Percentiles rank a stretch among this genome's conserved stretches.
Conservation (phyloP, 306 rosid genomes). For the Cucurbita ficifolia region DNA sequence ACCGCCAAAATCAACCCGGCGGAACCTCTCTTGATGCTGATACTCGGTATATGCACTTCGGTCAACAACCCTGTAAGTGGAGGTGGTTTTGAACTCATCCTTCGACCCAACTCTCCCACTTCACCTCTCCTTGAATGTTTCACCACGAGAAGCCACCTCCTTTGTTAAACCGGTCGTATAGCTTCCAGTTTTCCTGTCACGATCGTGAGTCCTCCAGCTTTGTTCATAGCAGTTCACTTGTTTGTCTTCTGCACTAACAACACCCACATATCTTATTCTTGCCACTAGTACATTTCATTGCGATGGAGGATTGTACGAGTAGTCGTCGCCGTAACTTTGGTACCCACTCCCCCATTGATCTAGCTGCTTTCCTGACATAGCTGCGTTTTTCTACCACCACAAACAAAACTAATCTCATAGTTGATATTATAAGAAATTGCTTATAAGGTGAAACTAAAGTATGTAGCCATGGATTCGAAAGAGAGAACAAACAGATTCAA, state of each 20-base stretch:
- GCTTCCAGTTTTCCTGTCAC: not conserved
- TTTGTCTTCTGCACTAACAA: not conserved
- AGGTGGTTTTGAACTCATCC: not conserved
- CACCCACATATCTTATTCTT: not conserved
- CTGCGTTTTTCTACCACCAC: not conserved
- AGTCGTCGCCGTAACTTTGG: not conserved
- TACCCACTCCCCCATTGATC: not conserved
- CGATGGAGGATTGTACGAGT: not conserved
- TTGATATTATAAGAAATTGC: not conserved
- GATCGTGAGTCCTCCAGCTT: not conserved
- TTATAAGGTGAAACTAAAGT: not conserved
- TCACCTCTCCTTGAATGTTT: not conserved
- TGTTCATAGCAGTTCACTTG: not conserved
- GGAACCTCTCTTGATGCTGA: not conserved
- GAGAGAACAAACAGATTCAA: not conserved
- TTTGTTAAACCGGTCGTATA: not conserved
- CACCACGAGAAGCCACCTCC: not conserved
- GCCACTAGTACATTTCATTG: not conserved
- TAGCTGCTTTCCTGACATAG: not conserved
- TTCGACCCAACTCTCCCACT: not conserved
- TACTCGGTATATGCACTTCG: constrained; percentile 1
- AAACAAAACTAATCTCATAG: not conserved
- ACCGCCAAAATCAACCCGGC: not conserved
- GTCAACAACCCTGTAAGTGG: not conserved
- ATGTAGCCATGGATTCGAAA: not conserved